These are phyloP conservation scores for Lachancea waltii DNA, from an alignment of 805 yeast species.

Conservation along the genomic window DNA sequence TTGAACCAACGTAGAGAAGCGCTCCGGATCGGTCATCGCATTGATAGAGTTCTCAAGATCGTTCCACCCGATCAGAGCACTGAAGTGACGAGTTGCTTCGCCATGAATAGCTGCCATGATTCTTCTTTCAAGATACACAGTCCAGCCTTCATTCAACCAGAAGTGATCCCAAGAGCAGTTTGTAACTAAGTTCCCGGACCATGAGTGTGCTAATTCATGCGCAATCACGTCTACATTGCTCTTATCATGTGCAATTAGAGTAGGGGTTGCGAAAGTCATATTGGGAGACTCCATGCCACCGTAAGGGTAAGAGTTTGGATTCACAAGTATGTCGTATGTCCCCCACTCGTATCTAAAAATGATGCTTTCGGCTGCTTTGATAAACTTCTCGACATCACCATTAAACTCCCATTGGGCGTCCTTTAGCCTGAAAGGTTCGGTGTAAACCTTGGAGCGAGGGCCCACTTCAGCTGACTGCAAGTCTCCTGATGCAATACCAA, in stretches of 20 bases:
- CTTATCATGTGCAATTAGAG: conserved; percentile 76
- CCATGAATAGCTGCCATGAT: conserved; percentile 76
- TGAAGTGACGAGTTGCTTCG: conserved; percentile 68
- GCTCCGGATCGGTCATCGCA: conserved; percentile 50
- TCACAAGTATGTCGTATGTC: conserved; percentile 69
- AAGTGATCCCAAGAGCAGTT: conserved; percentile 90
- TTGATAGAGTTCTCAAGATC: conserved; percentile 62
- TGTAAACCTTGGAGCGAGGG: conserved; percentile 77
- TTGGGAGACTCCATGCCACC: conserved; percentile 97
- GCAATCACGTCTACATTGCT: conserved; percentile 86
- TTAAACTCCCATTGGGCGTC: conserved; percentile 76
- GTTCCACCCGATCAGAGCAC: conserved; percentile 85
- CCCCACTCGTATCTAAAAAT: conserved; percentile 82
- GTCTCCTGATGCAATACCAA: conserved; percentile 83
- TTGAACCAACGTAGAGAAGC: conserved; percentile 62
- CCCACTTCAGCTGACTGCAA: conserved; percentile 63
- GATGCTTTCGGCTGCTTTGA: conserved; percentile 62
- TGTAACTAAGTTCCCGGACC: conserved; percentile 89
- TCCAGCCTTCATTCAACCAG: conserved; percentile 96
- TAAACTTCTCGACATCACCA: conserved; percentile 73
- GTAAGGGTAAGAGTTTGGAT: conserved; percentile 74
- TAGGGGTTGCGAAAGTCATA: conserved; percentile 85
- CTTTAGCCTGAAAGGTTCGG: conserved; percentile 63
- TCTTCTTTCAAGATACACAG: conserved; percentile 83
- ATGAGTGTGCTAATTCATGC: conserved; percentile 87